Percentiles rank a stretch among this genome's conserved stretches.
Conservation (phyloP, 345 rosid genomes). For the Xanthoceras sorbifolium region DNA sequence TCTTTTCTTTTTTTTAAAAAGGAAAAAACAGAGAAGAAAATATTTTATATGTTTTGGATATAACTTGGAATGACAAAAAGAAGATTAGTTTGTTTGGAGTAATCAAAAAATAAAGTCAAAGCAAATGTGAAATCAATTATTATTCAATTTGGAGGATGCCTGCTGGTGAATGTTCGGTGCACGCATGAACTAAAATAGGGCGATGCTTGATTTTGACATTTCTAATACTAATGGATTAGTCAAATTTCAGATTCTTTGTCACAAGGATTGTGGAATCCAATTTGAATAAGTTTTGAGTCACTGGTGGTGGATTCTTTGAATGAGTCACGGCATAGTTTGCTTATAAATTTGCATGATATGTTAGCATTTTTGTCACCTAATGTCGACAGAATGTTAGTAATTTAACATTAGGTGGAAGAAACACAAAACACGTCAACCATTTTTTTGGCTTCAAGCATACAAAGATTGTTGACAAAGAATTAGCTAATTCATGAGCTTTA, state of each 20-base stretch:
- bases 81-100: background rate
- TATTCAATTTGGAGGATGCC: constrained; percentile 3
- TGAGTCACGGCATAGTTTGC: background rate
- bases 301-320: background rate
- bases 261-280: background rate
- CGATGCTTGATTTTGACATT: constrained; percentile 2
- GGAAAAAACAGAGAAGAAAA: background rate
- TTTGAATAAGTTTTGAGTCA: background rate
- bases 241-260: background rate
- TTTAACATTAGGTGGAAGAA: background rate
- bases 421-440: constrained; percentile 14
- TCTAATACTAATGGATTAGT: background rate
- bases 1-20: background rate
- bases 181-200: constrained; percentile 13
- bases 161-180: constrained; percentile 16
- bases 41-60: background rate
- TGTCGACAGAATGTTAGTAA: background rate
- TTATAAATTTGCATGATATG: background rate
- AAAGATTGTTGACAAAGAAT: constrained; percentile 42
- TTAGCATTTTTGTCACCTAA: background rate
- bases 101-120: constrained; percentile 21
- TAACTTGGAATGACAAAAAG: background rate
- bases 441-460: constrained; percentile 19
- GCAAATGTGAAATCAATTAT: constrained; percentile 13
- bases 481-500: constrained; percentile 32